Conservation (phyloP, 257 asterid species). For the Solanum tacnaense region DNA sequence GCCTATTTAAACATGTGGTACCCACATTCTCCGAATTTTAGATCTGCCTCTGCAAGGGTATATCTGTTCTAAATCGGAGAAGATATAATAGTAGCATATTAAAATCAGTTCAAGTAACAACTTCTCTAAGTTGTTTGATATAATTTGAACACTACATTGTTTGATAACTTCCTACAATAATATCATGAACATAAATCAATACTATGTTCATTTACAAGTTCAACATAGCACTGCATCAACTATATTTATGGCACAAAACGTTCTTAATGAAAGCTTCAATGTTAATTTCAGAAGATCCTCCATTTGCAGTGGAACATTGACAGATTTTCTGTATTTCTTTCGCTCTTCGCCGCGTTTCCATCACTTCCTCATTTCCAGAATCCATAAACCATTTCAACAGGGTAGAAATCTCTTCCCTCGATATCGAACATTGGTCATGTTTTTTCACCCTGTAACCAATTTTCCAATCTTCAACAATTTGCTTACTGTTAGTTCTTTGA, state of each 20-base stretch:
- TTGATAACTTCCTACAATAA: neutral
- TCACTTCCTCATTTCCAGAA: neutral
- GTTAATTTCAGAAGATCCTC: neutral
- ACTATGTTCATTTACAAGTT: neutral
- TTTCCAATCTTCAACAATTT: slow-evolving; percentile 48
- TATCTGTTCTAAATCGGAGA: neutral
- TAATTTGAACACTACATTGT: neutral
- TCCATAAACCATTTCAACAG: slow-evolving; percentile 14
- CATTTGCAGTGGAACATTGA: neutral
- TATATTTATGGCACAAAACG: neutral
- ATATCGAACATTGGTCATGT: slow-evolving; percentile 12
- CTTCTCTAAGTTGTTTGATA: neutral
- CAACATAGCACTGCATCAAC: neutral
- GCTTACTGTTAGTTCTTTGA: slow-evolving; percentile 40
- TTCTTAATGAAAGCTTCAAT: neutral
- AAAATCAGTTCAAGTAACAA: neutral
- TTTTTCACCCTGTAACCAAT: slow-evolving; percentile 45
- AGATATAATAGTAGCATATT: neutral
- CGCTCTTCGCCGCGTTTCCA: neutral
- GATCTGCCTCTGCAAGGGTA: neutral
- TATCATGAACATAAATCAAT: neutral
- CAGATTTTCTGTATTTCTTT: neutral
- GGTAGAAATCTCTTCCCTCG: neutral
- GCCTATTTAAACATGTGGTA: neutral
- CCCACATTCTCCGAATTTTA: neutral